phyloP scores from a whole-genome alignment of 805 yeast species.

The Myxozyma udenii region DNA sequence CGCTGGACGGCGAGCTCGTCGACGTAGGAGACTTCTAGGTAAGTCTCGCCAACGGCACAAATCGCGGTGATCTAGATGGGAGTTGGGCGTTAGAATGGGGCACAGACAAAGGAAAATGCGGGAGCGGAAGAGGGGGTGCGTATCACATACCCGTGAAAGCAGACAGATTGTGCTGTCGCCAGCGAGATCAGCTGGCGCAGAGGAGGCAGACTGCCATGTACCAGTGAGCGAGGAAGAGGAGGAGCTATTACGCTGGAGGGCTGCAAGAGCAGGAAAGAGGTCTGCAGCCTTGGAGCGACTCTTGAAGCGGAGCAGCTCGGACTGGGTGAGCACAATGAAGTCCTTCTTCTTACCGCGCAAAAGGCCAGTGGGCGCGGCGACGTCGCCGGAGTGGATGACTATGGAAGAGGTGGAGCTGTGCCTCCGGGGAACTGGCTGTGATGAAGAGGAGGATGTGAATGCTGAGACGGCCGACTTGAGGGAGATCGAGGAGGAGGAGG shows the following conservation, averaged over 20 bases:
- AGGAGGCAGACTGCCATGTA: neutral
- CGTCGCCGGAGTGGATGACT: slow-evolving; percentile 30
- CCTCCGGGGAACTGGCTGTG: neutral
- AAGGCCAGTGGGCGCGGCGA: slow-evolving; percentile 27
- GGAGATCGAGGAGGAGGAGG: neutral
- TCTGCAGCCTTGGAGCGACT: slow-evolving; percentile 26
- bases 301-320: slow-evolving; percentile 30
- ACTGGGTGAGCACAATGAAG: slow-evolving; percentile 28
- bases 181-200: slow-evolving; percentile 4
- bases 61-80: slow-evolving; percentile 16
- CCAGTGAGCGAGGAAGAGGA: slow-evolving; percentile 6
- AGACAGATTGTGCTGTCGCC: slow-evolving; percentile 15
- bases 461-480: neutral
- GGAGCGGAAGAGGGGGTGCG: neutral
- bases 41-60: slow-evolving; percentile 13
- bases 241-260: slow-evolving; percentile 9
- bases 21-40: slow-evolving; percentile 16
- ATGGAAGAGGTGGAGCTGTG: neutral
- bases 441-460: neutral
- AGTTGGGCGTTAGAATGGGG: neutral
- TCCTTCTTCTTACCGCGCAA: slow-evolving; percentile 31
- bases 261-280: slow-evolving; percentile 18
- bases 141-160: slow-evolving; percentile 14
- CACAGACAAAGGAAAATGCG: too few relatives aligned
- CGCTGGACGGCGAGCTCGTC: slow-evolving; percentile 12